Percentiles rank a stretch among this genome's conserved stretches.
These are phyloP conservation scores for Quercus parvula DNA, from an alignment of 306 rosid genomes.

Conservation along the genomic window DNA sequence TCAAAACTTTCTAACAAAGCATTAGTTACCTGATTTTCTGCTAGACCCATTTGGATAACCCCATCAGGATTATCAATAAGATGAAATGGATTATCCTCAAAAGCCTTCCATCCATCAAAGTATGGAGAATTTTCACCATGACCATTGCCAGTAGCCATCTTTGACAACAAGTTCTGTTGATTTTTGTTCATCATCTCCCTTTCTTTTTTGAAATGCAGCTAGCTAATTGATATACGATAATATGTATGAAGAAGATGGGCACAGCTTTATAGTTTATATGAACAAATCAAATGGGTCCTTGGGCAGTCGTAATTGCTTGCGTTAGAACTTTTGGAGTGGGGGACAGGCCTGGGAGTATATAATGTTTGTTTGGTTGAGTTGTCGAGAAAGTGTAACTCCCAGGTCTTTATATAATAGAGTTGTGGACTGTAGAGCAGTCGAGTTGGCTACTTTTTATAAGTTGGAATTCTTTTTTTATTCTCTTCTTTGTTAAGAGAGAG, in stretches of 20 bases:
- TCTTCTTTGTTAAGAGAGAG: background rate
- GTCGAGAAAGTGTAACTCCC: too few species aligned
- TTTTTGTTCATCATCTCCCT: slow-evolving; percentile 2
- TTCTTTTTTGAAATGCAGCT: slow-evolving; percentile 1
- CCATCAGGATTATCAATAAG: slow-evolving; percentile 53
- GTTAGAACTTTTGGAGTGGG: background rate
- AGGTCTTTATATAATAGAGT: background rate
- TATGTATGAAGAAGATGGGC: background rate
- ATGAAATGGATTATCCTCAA: slow-evolving; percentile 63
- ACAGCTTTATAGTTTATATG: too few species aligned
- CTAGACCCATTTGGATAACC: slow-evolving; percentile 90
- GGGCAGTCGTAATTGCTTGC: too few species aligned
- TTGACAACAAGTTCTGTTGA: slow-evolving; percentile 50
- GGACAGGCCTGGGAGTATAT: background rate
- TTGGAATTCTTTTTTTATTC: background rate
- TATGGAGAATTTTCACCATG: slow-evolving; percentile 68
- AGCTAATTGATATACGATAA: background rate
- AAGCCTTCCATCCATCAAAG: slow-evolving; percentile 89
- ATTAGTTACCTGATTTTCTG: slow-evolving; percentile 70
- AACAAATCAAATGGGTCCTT: too few species aligned
- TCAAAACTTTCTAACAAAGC: too few species aligned
- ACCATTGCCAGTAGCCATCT: slow-evolving; percentile 63
- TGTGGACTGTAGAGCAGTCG: background rate
- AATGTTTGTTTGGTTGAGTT: background rate
- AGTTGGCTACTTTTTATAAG: background rate